Evolutionary conservation across 1,284 basidiomycete species (phyloP).

Genomic region (Marasmius sp.): DNA sequence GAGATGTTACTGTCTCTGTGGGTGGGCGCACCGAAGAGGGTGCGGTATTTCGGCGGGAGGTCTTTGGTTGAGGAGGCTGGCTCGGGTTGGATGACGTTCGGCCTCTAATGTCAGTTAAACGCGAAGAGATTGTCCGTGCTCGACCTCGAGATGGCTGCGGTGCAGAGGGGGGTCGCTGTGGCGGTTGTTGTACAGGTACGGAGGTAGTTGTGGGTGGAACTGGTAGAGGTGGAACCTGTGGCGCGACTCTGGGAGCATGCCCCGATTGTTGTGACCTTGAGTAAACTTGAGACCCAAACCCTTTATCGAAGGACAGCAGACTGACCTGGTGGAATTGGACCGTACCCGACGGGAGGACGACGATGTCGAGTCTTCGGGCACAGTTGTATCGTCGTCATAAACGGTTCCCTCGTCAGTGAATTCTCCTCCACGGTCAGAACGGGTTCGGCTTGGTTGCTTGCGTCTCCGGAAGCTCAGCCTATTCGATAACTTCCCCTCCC

Average conservation of each 20-base stretch:
- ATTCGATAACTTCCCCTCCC: not conserved
- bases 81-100: not conserved
- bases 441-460: not conserved
- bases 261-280: not conserved
- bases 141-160: conserved; percentile 4
- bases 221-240: not conserved
- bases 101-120: not conserved
- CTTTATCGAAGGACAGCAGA: not conserved
- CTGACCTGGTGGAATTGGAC: conserved; percentile 4
- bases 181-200: not conserved
- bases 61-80: not conserved
- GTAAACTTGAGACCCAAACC: not conserved
- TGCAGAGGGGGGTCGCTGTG: conserved; percentile 2
- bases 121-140: conserved; percentile 3
- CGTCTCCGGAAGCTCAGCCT: not conserved
- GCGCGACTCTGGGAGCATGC: not conserved
- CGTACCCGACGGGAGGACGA: not conserved
- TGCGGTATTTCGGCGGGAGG: not conserved
- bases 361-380: not conserved
- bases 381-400: conserved; percentile 4
- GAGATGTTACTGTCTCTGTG: not conserved
- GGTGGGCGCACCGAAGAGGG: not conserved
- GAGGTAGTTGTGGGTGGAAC: conserved; percentile 1
- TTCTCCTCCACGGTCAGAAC: not conserved
- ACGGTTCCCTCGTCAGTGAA: not conserved